Evolutionary conservation across 2,329 filamentous ascomycete genomes (phyloP).

Genomic region (Curvularia eragrostidis): DNA sequence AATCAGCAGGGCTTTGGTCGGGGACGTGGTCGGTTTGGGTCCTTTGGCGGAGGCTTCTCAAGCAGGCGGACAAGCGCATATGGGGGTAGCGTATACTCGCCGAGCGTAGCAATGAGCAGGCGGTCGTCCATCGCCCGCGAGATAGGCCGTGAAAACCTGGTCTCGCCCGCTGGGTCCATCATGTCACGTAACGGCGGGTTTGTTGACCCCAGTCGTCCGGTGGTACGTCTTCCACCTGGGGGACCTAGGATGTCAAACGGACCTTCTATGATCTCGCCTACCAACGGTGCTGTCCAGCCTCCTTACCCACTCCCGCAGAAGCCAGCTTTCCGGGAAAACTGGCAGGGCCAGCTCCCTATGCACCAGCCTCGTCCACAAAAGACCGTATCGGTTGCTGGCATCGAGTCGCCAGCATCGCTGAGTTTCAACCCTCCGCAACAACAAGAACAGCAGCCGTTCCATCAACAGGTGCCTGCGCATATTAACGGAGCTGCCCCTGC

Average conservation of each 20-base stretch:
- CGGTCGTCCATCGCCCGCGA: slow-evolving; percentile 79
- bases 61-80: slow-evolving; percentile 83
- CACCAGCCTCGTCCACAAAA: slow-evolving; percentile 96
- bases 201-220: slow-evolving; percentile 69
- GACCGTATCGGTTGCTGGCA: slow-evolving; percentile 88
- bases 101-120: slow-evolving; percentile 86
- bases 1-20: slow-evolving; percentile 81
- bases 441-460: slow-evolving; percentile 84
- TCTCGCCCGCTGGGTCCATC: slow-evolving; percentile 81
- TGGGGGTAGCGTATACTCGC: slow-evolving; percentile 79
- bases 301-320: slow-evolving; percentile 63
- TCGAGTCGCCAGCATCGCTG: slow-evolving; percentile 78
- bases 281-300: slow-evolving; percentile 51
- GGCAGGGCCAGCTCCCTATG: slow-evolving; percentile 72
- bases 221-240: slow-evolving; percentile 81
- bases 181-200: slow-evolving; percentile 70
- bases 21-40: slow-evolving; percentile 73
- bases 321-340: slow-evolving; percentile 65
- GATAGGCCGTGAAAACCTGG: slow-evolving; percentile 72
- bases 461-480: slow-evolving; percentile 88
- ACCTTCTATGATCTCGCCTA: slow-evolving; percentile 42
- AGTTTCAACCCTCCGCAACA: slow-evolving; percentile 66
- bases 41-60: slow-evolving; percentile 68
- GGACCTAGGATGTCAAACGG: slow-evolving; percentile 48
- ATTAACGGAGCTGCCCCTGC: slow-evolving; percentile 65